Conservation (phyloP, 2,329 filamentous ascomycete genomes). For the Fusarium buharicum region DNA sequence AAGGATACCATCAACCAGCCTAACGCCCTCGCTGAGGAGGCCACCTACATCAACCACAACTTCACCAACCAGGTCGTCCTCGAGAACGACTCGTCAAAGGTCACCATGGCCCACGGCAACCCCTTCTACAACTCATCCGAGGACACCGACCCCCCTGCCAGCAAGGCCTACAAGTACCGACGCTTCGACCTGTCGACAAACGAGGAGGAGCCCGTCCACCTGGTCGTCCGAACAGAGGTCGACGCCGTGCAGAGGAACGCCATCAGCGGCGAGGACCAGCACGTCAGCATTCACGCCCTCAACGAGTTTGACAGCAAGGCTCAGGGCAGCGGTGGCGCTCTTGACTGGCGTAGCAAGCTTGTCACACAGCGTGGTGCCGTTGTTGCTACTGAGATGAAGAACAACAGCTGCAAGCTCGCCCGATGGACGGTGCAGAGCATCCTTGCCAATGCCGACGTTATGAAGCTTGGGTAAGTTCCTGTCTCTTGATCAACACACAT, state of each 20-base stretch:
- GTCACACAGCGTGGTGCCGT: constrained; percentile 95
- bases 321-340: constrained; percentile 89
- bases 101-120: constrained; percentile 87
- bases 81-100: constrained; percentile 81
- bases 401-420: constrained; percentile 98
- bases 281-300: constrained; percentile 90
- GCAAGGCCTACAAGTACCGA: constrained; percentile 98
- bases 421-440: constrained; percentile 98
- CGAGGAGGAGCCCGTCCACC: constrained; percentile 91
- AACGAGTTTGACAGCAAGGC: constrained; percentile 99
- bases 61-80: constrained; percentile 95
- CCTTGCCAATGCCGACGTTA: constrained; percentile 94
- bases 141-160: constrained; percentile 92
- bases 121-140: constrained; percentile 97
- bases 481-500: not conserved
- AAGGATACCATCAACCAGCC: constrained; percentile 97
- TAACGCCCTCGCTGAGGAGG: constrained; percentile 91
- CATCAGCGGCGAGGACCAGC: constrained; percentile 90
- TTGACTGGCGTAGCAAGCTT: constrained; percentile 97
- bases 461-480: constrained; percentile 88
- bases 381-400: constrained; percentile 99
- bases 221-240: constrained; percentile 93
- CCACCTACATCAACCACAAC: constrained; percentile 99
- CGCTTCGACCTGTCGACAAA: constrained; percentile 95
- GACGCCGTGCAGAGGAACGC: constrained; percentile 97